Evolutionary conservation across 345 rosid genomes (phyloP).

Genomic region (Aethionema arabicum): DNA sequence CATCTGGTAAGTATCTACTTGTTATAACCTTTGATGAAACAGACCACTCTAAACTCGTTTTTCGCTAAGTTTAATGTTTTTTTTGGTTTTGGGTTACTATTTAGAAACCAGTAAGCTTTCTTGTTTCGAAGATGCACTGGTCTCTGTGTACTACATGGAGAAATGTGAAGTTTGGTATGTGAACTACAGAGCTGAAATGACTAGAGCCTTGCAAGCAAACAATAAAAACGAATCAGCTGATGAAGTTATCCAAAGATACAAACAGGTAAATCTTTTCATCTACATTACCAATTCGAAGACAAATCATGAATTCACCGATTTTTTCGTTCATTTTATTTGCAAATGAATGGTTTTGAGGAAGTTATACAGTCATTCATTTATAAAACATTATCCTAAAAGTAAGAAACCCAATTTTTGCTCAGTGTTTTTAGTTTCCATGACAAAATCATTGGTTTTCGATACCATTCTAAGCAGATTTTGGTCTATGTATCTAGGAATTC

Average conservation of each 20-base stretch:
- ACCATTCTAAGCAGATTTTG: neutral
- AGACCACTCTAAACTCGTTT: conserved; percentile 10
- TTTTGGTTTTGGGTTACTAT: conserved; percentile 11
- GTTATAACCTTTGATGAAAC: neutral
- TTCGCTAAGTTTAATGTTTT: neutral
- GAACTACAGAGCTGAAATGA: conserved; percentile 56
- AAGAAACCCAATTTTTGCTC: too few relatives aligned
- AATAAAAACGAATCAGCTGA: conserved; percentile 29
- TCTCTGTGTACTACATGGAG: conserved; percentile 15
- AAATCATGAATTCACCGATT: neutral
- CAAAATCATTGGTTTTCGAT: too few relatives aligned
- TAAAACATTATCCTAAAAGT: neutral
- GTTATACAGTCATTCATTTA: neutral
- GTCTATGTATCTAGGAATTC: conserved; percentile 37
- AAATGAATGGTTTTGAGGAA: too few relatives aligned
- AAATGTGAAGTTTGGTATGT: conserved; percentile 43
- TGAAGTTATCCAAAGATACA: conserved; percentile 44
- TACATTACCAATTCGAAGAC: too few relatives aligned
- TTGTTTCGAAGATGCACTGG: conserved; percentile 36
- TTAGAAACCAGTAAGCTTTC: conserved; percentile 58
- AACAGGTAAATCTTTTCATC: conserved; percentile 45
- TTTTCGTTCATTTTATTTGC: neutral
- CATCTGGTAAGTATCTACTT: conserved; percentile 40
- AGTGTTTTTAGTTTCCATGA: too few relatives aligned
- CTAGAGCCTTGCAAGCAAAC: conserved; percentile 17